Evolutionary conservation across 768 basidiomycete species (phyloP), one percentile per base, ranked within the genome.

Genomic region (Psilocybe subaeruginosa): DNA sequence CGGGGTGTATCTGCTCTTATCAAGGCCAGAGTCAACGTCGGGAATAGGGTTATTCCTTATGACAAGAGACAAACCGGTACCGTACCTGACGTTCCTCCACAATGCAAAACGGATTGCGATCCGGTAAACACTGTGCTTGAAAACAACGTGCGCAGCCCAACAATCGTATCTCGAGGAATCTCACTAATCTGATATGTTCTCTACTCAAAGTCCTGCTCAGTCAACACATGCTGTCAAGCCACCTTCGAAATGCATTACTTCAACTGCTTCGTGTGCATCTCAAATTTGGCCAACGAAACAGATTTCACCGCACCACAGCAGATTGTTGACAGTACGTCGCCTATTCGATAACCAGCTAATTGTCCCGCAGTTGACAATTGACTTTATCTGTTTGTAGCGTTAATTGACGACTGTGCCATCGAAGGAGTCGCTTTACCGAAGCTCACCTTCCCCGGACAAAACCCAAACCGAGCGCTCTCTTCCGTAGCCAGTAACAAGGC

Each of bases 241-340:
- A 64, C 61, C 4, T 84, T 82, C 58, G 75, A 79, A 59, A 70
- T 64, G 0, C 56, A 62, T 3, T 82, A 78, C 65, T 81, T 74
- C 69, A 68, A 76, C 49, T 84, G 83, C 61, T 68, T 81, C 62
- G 37, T 68, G 3, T 84, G 83, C 58, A 67, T 77, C 27, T 78
- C 73, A 9, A 29, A 56, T 2, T 72, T 72, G 0, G 58, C 64
- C 27, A 66, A 74, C 55, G 62, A 69, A 1, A 72, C 73, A 17
- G 72, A 75, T 50, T 81, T 68, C 23, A 63, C 71, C 3, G 27
- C 57, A 3, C 67, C 72, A 0, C 81, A 82, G 54, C 45, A 27
- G 0, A 54, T 67, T 30, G 62, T 82, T 30, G 76, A 81, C 60
- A 52, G 81, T 80, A 39, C 37, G 62, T 59, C n/a, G 16, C 51